Percentiles rank a stretch among this genome's conserved stretches.
Conservation (phyloP, 2,329 filamentous ascomycete species). For the Fusarium miscanthi region DNA sequence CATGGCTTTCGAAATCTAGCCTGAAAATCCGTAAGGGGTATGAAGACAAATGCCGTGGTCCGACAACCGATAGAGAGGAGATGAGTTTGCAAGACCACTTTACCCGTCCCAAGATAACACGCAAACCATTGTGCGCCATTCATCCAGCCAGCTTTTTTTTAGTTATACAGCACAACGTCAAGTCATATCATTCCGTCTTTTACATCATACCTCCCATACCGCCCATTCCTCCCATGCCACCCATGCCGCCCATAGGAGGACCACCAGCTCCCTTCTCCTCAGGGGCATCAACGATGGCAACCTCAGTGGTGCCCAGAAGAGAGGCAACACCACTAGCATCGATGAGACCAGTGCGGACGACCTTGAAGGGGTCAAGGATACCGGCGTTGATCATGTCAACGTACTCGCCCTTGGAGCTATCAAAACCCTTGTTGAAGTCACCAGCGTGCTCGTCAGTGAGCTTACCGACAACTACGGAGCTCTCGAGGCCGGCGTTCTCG, state of each 20-base stretch:
- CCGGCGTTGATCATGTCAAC: conserved; percentile 97
- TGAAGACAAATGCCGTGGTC: conserved; percentile 44
- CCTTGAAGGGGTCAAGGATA: conserved; percentile 99
- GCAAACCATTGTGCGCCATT: conserved; percentile 60
- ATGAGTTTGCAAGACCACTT: conserved; percentile 51
- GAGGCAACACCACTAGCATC: conserved; percentile 97
- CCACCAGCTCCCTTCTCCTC: conserved; percentile 86
- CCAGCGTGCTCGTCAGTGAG: conserved; percentile 90
- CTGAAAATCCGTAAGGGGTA: conserved; percentile 46
- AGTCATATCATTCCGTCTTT: conserved; percentile 47
- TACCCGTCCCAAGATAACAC: conserved; percentile 56
- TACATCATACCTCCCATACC: conserved; percentile 71
- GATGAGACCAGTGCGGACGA: conserved; percentile 94
- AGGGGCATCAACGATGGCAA: conserved; percentile 94
- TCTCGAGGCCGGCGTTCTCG: conserved; percentile 96
- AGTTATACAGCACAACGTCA: conserved; percentile 46
- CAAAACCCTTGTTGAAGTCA: conserved; percentile 99
- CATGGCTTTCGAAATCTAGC: conserved; percentile 47
- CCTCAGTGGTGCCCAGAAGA: conserved; percentile 96
- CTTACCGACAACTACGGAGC: conserved; percentile 97
- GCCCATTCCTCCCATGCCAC: conserved; percentile 70
- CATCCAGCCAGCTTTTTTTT: conserved; percentile 46
- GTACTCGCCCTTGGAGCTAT: conserved; percentile 97
- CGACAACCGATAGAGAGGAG: conserved; percentile 49
- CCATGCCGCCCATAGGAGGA: conserved; percentile 72